These are phyloP conservation scores for Solanum hybrid DNA, from an alignment of 305 asterid species.

Conservation along the genomic window DNA sequence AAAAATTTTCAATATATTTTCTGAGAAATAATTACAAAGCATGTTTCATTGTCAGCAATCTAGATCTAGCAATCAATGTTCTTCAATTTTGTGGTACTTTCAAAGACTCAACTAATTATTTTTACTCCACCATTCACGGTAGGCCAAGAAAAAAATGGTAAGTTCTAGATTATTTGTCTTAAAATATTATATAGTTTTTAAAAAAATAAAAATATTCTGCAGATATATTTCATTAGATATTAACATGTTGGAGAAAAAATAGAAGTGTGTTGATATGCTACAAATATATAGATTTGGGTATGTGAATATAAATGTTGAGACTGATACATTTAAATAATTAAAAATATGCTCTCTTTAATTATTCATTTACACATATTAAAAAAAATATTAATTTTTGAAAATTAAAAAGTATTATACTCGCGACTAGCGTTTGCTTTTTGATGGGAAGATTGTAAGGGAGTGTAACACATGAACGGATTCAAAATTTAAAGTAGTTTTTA, in stretches of 20 bases:
- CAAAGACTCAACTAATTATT: neutral
- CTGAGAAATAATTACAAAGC: neutral
- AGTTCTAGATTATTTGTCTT: neutral
- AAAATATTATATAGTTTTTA: neutral
- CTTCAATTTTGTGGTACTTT: neutral
- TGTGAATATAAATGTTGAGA: neutral
- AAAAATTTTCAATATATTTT: neutral
- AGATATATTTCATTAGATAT: neutral
- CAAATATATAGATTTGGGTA: neutral
- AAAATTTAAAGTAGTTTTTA: neutral
- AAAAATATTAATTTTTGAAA: too few species aligned
- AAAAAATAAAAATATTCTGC: neutral
- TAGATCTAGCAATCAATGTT: neutral
- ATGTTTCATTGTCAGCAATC: neutral
- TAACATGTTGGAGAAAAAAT: neutral
- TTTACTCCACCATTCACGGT: conserved; percentile 2
- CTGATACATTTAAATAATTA: too few species aligned
- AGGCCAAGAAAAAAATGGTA: neutral
- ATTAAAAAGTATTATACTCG: too few species aligned
- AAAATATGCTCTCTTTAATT: too few species aligned
- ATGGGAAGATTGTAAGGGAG: neutral
- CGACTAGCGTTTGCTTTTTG: neutral
- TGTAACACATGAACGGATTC: neutral
- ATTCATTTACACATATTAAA: too few species aligned
- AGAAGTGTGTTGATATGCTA: neutral